Percentiles rank a stretch among this genome's conserved stretches.
These are phyloP conservation scores for Backusella morwellensis DNA, from an alignment of 192 early-diverging fungal genomes.

Conservation along the genomic window DNA sequence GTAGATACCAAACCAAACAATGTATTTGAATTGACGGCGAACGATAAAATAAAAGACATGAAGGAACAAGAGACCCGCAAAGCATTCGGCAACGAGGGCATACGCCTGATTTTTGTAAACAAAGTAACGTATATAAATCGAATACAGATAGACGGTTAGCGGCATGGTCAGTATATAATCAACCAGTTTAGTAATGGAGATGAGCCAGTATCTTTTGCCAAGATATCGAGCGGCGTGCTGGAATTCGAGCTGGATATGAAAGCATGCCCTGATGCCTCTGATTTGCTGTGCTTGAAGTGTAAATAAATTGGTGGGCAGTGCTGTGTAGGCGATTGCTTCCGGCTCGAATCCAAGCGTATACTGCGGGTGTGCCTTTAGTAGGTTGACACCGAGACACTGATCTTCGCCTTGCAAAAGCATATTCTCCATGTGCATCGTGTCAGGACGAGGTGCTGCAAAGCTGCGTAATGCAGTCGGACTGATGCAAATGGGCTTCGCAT, in stretches of 20 bases:
- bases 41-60: conserved; percentile 34
- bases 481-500: conserved; percentile 25
- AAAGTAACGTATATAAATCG: conserved; percentile 28
- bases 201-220: conserved; percentile 28
- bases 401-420: conserved; percentile 37
- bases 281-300: conserved; percentile 32
- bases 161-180: conserved; percentile 29
- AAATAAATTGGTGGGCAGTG: conserved; percentile 30
- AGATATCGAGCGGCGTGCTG: conserved; percentile 14
- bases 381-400: conserved; percentile 24
- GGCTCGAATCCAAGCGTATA: conserved; percentile 37
- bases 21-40: conserved; percentile 34
- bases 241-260: conserved; percentile 39
- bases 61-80: conserved; percentile 19
- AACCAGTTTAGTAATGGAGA: conserved; percentile 29
- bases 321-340: conserved; percentile 31
- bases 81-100: conserved; percentile 16
- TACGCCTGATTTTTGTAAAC: conserved; percentile 15
- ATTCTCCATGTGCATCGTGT: conserved; percentile 38
- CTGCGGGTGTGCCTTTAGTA: conserved; percentile 31
- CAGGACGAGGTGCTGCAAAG: conserved; percentile 23
- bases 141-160: conserved; percentile 33
- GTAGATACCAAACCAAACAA: conserved; percentile 35
- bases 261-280: conserved; percentile 21
- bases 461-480: conserved; percentile 35